A percentile compares a stretch with the other conserved stretches of the same genome.
Evolutionary conservation across 2,329 filamentous ascomycete genomes (phyloP).

Genomic region (Paramyrothecium roridum): DNA sequence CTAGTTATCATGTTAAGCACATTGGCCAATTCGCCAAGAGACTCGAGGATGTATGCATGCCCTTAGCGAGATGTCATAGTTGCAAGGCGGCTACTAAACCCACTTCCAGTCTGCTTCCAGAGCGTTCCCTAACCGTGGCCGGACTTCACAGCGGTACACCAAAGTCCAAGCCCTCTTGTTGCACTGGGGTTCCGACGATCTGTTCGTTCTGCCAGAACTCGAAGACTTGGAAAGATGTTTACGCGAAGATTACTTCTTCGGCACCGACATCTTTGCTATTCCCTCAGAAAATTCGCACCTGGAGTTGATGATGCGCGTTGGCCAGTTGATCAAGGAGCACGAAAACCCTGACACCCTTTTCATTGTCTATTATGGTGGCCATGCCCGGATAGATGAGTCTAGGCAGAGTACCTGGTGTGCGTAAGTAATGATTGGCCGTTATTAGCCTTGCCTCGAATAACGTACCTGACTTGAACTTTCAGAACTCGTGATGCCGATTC

Average conservation of each 20-base stretch:
- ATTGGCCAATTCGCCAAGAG: constrained; percentile 51
- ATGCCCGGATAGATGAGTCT: constrained; percentile 57
- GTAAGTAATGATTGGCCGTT: constrained; percentile 29
- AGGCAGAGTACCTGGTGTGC: constrained; percentile 60
- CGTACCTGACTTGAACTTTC: not conserved
- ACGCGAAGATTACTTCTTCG: constrained; percentile 52
- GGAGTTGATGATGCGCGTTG: constrained; percentile 55
- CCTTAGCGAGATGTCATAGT: not conserved
- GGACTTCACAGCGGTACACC: constrained; percentile 49
- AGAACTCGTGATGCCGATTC: constrained; percentile 49
- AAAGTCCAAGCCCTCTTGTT: constrained; percentile 53
- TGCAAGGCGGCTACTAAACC: not conserved
- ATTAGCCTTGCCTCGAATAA: not conserved
- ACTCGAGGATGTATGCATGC: constrained; percentile 47
- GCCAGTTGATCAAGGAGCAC: constrained; percentile 53
- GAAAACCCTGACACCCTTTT: constrained; percentile 55
- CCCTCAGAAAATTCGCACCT: constrained; percentile 57
- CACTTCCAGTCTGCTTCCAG: constrained; percentile 45
- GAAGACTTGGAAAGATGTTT: constrained; percentile 54
- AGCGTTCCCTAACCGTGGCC: constrained; percentile 54
- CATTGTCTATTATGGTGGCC: constrained; percentile 57
- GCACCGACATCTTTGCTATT: constrained; percentile 56
- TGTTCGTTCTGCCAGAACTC: constrained; percentile 56
- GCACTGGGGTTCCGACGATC: constrained; percentile 56
- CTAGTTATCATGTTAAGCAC: constrained; percentile 56